Evolutionary conservation across 2,329 filamentous ascomycete species (phyloP).

Genomic region (Fusarium equiseti): DNA sequence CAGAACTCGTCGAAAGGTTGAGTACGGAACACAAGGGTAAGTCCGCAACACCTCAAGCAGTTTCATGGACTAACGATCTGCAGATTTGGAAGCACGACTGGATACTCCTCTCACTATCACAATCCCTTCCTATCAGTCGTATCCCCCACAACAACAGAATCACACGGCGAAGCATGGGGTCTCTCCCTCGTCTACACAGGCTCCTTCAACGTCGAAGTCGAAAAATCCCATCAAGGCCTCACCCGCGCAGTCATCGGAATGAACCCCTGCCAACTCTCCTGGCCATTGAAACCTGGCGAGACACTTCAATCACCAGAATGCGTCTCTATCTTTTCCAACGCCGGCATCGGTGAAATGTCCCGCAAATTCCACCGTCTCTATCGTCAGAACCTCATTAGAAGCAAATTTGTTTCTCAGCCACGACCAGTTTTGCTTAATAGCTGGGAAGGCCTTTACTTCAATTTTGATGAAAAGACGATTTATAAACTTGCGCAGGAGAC

Average conservation of each 20-base stretch:
- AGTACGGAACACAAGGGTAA: conserved; percentile 67
- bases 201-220: conserved; percentile 71
- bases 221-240: conserved; percentile 71
- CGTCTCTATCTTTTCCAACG: conserved; percentile 70
- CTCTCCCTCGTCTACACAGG: conserved; percentile 75
- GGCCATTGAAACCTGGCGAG: conserved; percentile 66
- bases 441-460: conserved; percentile 72
- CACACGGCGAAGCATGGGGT: conserved; percentile 71
- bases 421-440: conserved; percentile 72
- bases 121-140: conserved; percentile 73
- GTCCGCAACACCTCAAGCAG: not conserved
- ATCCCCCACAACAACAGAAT: conserved; percentile 69
- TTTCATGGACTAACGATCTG: not conserved
- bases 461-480: conserved; percentile 68
- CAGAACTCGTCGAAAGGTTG: conserved; percentile 65
- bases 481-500: conserved; percentile 67
- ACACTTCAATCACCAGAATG: conserved; percentile 72
- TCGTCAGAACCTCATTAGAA: conserved; percentile 69
- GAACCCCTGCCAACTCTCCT: conserved; percentile 71
- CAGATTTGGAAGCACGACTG: conserved; percentile 70
- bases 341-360: conserved; percentile 72
- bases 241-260: conserved; percentile 71
- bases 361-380: conserved; percentile 72
- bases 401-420: conserved; percentile 64
- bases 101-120: conserved; percentile 73